Evolutionary conservation across 441 rosid genomes (phyloP), one percentile per base, ranked within the genome.

Genomic region (Hura crepitans): DNA sequence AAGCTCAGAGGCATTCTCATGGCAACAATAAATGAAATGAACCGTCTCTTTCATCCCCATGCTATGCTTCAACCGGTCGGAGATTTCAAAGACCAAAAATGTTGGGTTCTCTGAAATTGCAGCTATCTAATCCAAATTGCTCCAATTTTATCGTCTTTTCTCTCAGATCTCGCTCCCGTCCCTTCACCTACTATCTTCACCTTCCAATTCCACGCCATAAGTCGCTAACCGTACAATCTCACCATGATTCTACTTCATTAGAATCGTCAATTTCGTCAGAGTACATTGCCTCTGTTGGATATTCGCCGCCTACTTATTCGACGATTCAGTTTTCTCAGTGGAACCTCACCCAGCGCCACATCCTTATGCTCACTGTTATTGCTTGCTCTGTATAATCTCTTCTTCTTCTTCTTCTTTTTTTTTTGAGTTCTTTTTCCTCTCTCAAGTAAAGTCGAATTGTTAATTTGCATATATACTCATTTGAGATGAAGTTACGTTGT

Each of bases 281-380:
- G 2, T 82, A 81, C 66, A 81, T 82, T 46, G 61, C 84, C 28
- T 80, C 95, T 62, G 84, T 93, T 18, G 97, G 93, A 67, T 83
- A 56, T 30, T 18, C 80, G 8, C 63, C 77, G 0, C 57, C 76
- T 13, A 68, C 78, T 14, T 59, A 87, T 20, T 39, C 71, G 30
- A 2, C 65, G n/a, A 80, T 86, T 46, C 86, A 77, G 62, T 76
- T 80, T 70, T 77, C 87, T n/a, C 89, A 79, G 18, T 81, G 86
- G 86, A 75, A 76, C 71, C 77, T 91, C 80, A 84, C 90, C 9
- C 79, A 84, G 30, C 92, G 91, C 59, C 97, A 91, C 72, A 72
- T 91, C 70, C 55, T 85, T 76, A 23, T 81, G 49, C 88, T 91
- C 71, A 86, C 81, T 65, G 77, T 83, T 87, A 39, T 86, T 74